phyloP scores from a whole-genome alignment of 306 rosid species.

The Lathyrus tuberosus region DNA sequence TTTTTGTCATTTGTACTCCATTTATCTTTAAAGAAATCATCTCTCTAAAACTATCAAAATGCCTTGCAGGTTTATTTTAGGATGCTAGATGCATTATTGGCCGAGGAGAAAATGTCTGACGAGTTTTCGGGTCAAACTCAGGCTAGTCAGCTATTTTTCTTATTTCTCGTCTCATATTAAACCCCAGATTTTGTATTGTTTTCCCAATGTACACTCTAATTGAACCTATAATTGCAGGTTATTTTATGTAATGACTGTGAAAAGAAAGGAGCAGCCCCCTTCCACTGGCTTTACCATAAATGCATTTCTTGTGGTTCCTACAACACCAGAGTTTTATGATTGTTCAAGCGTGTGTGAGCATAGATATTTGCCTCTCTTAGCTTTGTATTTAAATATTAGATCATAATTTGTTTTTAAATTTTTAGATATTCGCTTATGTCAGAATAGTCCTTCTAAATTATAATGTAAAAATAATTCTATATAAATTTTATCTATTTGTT shows the following conservation, averaged over 20 bases:
- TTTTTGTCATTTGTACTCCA: constrained; percentile 32
- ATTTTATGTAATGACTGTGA: constrained; percentile 89
- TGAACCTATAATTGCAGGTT: constrained; percentile 60
- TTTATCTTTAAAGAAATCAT: constrained; percentile 19
- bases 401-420: constrained; percentile 25
- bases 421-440: constrained; percentile 31
- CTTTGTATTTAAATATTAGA: constrained; percentile 41
- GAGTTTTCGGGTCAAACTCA: constrained; percentile 66
- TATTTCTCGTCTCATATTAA: constrained; percentile 5
- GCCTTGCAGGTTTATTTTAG: constrained; percentile 70
- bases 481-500: no score
- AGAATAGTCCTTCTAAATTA: constrained; percentile 11
- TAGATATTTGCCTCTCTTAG: constrained; percentile 43
- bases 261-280: constrained; percentile 81
- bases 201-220: constrained; percentile 23
- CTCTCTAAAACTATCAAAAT: constrained; percentile 35
- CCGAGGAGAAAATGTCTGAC: constrained; percentile 70
- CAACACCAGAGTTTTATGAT: constrained; percentile 79
- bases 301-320: constrained; percentile 82
- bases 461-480: constrained; percentile 24
- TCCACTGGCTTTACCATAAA: constrained; percentile 90
- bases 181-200: constrained; percentile 4
- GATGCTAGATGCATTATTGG: constrained; percentile 82
- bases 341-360: constrained; percentile 30
- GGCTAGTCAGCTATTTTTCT: constrained; percentile 53